A percentile compares a stretch with the other conserved stretches of the same genome.
Evolutionary conservation across 495 filamentous ascomycete genomes (phyloP).

Genomic region (Aspergillus heteromorphus): DNA sequence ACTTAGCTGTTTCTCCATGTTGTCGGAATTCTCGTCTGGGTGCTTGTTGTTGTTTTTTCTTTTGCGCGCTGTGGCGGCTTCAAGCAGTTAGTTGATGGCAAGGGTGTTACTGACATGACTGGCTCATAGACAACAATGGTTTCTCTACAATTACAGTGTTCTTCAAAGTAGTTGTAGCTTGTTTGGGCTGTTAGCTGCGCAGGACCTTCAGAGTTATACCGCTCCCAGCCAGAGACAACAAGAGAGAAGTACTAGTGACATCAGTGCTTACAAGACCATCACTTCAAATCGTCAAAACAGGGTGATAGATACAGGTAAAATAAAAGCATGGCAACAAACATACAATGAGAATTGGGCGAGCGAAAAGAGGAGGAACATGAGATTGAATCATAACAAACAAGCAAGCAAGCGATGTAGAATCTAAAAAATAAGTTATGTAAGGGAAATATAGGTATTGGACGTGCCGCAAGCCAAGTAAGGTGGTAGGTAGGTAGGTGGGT

Average conservation of each 20-base stretch:
- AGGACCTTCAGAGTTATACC: not conserved
- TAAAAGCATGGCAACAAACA: not conserved
- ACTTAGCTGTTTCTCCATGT: slow-evolving; percentile 9
- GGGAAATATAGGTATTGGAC: too few species aligned
- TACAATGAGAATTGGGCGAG: not conserved
- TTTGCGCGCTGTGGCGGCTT: slow-evolving; percentile 6
- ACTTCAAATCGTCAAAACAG: not conserved
- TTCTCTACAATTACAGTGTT: slow-evolving; percentile 6
- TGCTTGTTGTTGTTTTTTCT: slow-evolving; percentile 8
- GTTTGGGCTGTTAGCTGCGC: not conserved
- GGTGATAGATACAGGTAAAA: not conserved
- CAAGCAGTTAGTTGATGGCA: not conserved
- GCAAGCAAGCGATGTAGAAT: not conserved
- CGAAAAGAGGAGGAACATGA: not conserved
- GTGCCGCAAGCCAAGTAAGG: not conserved
- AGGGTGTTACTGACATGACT: slow-evolving; percentile 11
- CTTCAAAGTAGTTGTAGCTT: not conserved
- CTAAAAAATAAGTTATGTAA: too few species aligned
- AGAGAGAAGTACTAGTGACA: too few species aligned
- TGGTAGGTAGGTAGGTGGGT: not conserved
- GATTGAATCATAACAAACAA: not conserved
- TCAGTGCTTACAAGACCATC: not conserved
- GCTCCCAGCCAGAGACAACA: not conserved
- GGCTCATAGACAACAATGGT: slow-evolving; percentile 20
- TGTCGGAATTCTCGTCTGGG: slow-evolving; percentile 3